Conservation (phyloP, 1,284 basidiomycete genomes). For the Ustilago bromivora region DNA sequence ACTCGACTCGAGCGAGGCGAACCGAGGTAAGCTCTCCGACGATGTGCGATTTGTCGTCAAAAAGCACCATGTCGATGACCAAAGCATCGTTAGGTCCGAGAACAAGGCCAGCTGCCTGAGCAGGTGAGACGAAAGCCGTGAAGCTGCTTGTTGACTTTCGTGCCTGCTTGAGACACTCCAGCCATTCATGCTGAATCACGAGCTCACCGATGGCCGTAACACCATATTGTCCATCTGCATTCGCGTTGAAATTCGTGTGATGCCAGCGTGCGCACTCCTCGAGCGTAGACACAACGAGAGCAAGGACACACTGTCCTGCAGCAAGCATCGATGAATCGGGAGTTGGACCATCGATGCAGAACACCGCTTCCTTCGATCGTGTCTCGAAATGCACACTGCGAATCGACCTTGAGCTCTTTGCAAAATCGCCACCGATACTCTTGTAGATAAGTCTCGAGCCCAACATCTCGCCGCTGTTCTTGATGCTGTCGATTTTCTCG, state of each 20-base stretch:
- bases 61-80: conserved; percentile 18
- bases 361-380: conserved; percentile 14
- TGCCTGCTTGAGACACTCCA: neutral
- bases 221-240: neutral
- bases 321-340: neutral
- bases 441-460: conserved; percentile 24
- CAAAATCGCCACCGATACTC: conserved; percentile 3
- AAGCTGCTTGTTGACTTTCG: neutral
- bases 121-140: conserved; percentile 10
- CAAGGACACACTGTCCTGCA: conserved; percentile 2
- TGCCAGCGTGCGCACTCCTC: conserved; percentile 27
- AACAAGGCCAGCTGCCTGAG: neutral
- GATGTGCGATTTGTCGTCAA: conserved; percentile 6
- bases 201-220: conserved; percentile 12
- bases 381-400: conserved; percentile 3
- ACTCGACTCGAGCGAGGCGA: conserved; percentile 3
- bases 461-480: conserved; percentile 23
- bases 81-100: neutral
- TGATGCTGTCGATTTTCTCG: conserved; percentile 12
- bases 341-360: neutral
- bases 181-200: conserved; percentile 2
- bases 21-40: conserved; percentile 20
- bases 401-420: conserved; percentile 6
- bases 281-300: conserved; percentile 14
- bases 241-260: neutral